These are phyloP conservation scores for Auriscalpium microsporum DNA, from an alignment of 768 basidiomycete genomes.

Conservation along the genomic window DNA sequence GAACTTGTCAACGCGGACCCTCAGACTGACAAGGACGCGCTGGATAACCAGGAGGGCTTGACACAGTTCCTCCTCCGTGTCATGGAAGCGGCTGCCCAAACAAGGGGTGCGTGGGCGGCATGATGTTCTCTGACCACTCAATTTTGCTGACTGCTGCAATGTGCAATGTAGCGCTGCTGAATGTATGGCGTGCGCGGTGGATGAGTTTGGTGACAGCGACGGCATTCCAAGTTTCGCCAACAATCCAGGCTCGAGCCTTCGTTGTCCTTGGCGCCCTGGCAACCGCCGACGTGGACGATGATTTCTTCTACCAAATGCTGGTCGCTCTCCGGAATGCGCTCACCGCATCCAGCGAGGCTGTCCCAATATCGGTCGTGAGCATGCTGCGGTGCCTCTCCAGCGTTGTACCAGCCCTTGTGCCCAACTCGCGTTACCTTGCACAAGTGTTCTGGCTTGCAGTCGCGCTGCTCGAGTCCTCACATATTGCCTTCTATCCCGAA, in stretches of 20 bases:
- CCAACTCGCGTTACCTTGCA: constrained; percentile 62
- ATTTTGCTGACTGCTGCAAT: too few species aligned
- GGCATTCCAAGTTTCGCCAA: constrained; percentile 83
- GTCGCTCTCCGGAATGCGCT: constrained; percentile 77
- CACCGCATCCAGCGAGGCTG: constrained; percentile 54
- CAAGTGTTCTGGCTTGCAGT: constrained; percentile 86
- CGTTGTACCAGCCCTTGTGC: constrained; percentile 61
- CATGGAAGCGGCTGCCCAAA: constrained; percentile 56
- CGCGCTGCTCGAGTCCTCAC: constrained; percentile 70
- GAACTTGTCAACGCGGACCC: constrained; percentile 59
- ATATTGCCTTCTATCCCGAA: constrained; percentile 60
- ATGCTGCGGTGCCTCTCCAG: constrained; percentile 84
- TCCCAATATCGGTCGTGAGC: constrained; percentile 67
- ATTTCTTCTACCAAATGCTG: constrained; percentile 87
- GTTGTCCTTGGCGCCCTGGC: constrained; percentile 78
- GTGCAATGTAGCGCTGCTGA: constrained; percentile 49
- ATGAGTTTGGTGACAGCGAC: constrained; percentile 83
- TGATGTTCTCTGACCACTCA: too few species aligned
- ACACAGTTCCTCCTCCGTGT: constrained; percentile 54
- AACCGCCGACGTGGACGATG: constrained; percentile 81
- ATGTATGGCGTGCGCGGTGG: constrained; percentile 91
- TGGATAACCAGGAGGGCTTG: constrained; percentile 63
- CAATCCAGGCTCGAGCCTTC: constrained; percentile 84
- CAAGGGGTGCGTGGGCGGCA: constrained; percentile 44
- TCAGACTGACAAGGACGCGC: constrained; percentile 39